A percentile compares a stretch with the other conserved stretches of the same genome.
Evolutionary conservation across 768 basidiomycete species (phyloP).

Genomic region (Coprinopsis sp.): DNA sequence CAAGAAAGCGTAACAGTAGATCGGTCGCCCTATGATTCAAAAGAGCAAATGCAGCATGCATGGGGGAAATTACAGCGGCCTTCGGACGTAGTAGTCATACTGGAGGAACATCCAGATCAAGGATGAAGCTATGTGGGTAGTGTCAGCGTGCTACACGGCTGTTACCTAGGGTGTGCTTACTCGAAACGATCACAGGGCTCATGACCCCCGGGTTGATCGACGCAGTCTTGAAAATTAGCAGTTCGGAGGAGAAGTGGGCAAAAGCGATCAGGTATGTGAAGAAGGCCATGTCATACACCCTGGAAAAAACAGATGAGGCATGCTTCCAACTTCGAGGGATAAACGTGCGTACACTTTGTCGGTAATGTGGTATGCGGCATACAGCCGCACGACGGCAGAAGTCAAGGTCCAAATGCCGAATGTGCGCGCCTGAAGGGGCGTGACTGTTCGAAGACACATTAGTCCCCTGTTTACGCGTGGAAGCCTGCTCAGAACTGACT

Average conservation of each 20-base stretch:
- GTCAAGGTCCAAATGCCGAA: slow-evolving; percentile 91
- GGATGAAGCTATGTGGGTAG: slow-evolving; percentile 46
- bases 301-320: slow-evolving; percentile 29
- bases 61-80: slow-evolving; percentile 7
- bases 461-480: slow-evolving; percentile 32
- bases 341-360: slow-evolving; percentile 61
- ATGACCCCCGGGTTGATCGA: slow-evolving; percentile 55
- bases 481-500: slow-evolving; percentile 13
- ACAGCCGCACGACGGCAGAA: slow-evolving; percentile 75
- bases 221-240: slow-evolving; percentile 76
- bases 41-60: no score
- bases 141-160: not conserved
- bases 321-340: slow-evolving; percentile 1
- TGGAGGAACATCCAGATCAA: slow-evolving; percentile 84
- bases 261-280: slow-evolving; percentile 88
- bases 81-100: slow-evolving; percentile 71
- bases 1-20: no score
- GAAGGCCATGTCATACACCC: slow-evolving; percentile 86
- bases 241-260: slow-evolving; percentile 83
- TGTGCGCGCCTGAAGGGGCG: slow-evolving; percentile 79
- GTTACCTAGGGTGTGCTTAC: slow-evolving; percentile 43
- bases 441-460: slow-evolving; percentile 49
- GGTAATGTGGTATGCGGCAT: slow-evolving; percentile 87
- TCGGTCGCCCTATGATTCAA: no score
- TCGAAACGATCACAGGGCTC: slow-evolving; percentile 78